phyloP scores from a whole-genome alignment of 179 eudicot species.

The Silene vulgaris region DNA sequence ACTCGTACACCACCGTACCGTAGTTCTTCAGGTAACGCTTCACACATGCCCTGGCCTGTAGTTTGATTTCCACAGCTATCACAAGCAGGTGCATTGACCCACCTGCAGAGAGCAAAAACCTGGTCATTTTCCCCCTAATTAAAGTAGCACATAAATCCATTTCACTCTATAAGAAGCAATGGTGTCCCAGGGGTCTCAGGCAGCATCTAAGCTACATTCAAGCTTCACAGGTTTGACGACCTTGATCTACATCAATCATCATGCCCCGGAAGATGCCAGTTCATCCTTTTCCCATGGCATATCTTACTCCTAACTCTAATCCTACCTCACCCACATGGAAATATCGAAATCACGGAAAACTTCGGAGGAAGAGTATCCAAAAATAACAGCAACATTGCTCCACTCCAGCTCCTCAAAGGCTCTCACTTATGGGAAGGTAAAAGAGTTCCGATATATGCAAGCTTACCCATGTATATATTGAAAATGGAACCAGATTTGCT shows the following conservation, averaged over 20 bases:
- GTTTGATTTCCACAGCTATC: slow-evolving; percentile 73
- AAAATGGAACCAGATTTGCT: neutral
- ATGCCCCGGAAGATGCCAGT: neutral
- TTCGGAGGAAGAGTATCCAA: too few species aligned
- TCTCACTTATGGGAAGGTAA: too few species aligned
- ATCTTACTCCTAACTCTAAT: too few species aligned
- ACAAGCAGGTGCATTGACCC: slow-evolving; percentile 89
- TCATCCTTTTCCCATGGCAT: too few species aligned
- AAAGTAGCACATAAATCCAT: neutral
- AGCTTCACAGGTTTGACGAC: neutral
- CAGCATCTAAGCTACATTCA: neutral
- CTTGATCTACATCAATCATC: neutral
- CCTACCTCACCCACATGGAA: too few species aligned
- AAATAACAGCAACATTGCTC: neutral
- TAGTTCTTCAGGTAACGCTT: slow-evolving; percentile 54
- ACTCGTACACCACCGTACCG: slow-evolving; percentile 71
- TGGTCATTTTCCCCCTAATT: neutral
- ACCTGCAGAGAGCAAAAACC: slow-evolving; percentile 38
- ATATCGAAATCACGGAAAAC: too few species aligned
- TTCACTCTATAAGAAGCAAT: neutral
- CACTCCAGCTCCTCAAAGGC: neutral
- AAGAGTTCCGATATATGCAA: neutral
- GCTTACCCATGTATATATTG: neutral
- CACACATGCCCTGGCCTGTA: slow-evolving; percentile 56
- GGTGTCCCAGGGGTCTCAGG: neutral